A percentile compares a stretch with the other conserved stretches of the same genome.
Evolutionary conservation across 768 basidiomycete genomes (phyloP).

Genomic region (Suillus weaverae): DNA sequence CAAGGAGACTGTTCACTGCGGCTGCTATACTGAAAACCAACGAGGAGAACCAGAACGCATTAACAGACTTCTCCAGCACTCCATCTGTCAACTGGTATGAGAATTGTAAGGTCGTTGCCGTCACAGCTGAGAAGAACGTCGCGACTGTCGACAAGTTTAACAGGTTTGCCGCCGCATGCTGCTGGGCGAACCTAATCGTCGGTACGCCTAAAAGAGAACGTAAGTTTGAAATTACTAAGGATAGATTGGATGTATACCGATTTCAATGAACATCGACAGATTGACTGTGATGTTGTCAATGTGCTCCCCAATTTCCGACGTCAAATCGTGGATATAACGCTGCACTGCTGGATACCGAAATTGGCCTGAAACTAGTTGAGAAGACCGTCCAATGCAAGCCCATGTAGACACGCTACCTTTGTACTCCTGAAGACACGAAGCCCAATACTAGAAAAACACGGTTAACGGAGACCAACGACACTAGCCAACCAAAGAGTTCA

Average conservation of each 20-base stretch:
- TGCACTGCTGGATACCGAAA: constrained; percentile 54
- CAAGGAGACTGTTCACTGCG: constrained; percentile 53
- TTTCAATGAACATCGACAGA: constrained; percentile 53
- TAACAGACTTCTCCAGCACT: constrained; percentile 43
- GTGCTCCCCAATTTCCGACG: constrained; percentile 53
- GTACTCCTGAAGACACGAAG: constrained; percentile 49
- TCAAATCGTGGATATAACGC: constrained; percentile 54
- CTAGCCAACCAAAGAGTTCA: constrained; percentile 17
- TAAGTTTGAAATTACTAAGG: background rate
- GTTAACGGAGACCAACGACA: constrained; percentile 4
- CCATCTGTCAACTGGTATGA: constrained; percentile 38
- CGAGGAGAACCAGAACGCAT: constrained; percentile 56
- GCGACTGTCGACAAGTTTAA: constrained; percentile 53
- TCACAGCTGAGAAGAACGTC: constrained; percentile 57
- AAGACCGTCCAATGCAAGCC: background rate
- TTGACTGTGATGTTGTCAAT: constrained; percentile 51
- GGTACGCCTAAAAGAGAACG: constrained; percentile 43
- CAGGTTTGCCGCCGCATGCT: constrained; percentile 49
- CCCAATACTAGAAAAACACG: constrained; percentile 45
- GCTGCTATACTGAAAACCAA: constrained; percentile 55
- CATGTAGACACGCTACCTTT: constrained; percentile 33
- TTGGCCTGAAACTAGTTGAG: constrained; percentile 37
- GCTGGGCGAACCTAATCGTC: constrained; percentile 54
- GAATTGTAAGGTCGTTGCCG: constrained; percentile 50
- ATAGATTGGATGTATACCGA: constrained; percentile 34